These are phyloP conservation scores for Boletellus emodensis DNA, from an alignment of 768 basidiomycete species.

Conservation along the genomic window DNA sequence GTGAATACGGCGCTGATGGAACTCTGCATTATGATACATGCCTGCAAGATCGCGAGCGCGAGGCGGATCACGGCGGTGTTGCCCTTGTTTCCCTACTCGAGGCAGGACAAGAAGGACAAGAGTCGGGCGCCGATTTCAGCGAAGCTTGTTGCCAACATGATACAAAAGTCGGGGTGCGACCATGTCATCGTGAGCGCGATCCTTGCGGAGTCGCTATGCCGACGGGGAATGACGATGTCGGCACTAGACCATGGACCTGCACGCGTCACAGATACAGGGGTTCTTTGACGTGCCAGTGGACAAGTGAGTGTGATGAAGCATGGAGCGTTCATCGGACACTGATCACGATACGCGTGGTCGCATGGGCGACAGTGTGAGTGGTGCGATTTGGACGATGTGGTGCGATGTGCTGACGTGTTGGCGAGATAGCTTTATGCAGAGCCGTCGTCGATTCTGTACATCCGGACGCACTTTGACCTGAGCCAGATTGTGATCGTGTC, in stretches of 20 bases:
- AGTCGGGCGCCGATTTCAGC: constrained; percentile 96
- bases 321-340: constrained; percentile 8
- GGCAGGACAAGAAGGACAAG: constrained; percentile 99
- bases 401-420: constrained; percentile 20
- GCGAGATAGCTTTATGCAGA: constrained; percentile 80
- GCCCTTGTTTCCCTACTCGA: constrained; percentile 93
- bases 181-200: constrained; percentile 82
- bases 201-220: neutral
- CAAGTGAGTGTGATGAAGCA: constrained; percentile 64
- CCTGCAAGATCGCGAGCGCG: constrained; percentile 99
- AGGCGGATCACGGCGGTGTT: constrained; percentile 98
- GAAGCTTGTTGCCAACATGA: constrained; percentile 97
- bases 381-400: constrained; percentile 1
- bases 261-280: constrained; percentile 98
- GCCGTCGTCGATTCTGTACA: constrained; percentile 91
- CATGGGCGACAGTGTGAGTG: constrained; percentile 46
- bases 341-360: constrained; percentile 3
- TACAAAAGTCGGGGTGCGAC: constrained; percentile 88
- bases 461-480: constrained; percentile 85
- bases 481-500: constrained; percentile 90
- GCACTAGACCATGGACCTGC: constrained; percentile 91
- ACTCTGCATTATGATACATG: constrained; percentile 98
- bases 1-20: constrained; percentile 98
- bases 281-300: constrained; percentile 99
- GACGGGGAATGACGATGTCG: constrained; percentile 4